Base-by-base conservation (phyloP, 192 early-diverging fungal species). In the Backusella sp. region DNA sequence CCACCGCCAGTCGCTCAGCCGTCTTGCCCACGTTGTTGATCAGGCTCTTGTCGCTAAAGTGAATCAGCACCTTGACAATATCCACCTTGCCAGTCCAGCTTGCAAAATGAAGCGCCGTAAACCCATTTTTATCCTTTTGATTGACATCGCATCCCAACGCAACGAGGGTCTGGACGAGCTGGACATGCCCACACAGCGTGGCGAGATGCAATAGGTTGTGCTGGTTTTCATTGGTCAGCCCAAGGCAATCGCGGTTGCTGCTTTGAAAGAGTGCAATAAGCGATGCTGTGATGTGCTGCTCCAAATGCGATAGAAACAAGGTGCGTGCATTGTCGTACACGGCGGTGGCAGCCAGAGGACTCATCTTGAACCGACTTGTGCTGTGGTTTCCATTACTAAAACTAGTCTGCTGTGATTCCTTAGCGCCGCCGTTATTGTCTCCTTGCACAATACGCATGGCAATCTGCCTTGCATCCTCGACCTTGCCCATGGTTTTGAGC, bases 381-480 rank as follows among this genome's bases (percentile, higher is more conserved):
- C 44, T 69, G 76, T 36, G 11, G 32, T 11, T 23, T 3, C 8
- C 32, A 28, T 3, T 32, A 32, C 28, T 44, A 19, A 26, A 19
- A 0, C 8, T 3, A 11, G 35, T 30, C 12, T 62, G 56, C 12
- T 82, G 46, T 49, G 46, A 6, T n/a, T 44, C 42, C 4, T 56
- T 56, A 11, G 37, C 37, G 7, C n/a, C n/a, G 39, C n/a, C n/a
- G 39, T 74, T 73, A 34, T 42, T 70, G 67, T 77, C 80, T 12
- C 76, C 76, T 70, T 83, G 77, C 41, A 89, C 88, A 59, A 88
- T 89, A 15, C 82, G 80, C 87, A 90, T 85, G 3, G 91, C 91
- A 62, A 91, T 86, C 62, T 90, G 79, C 30, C 90, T 77, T 32
- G 91, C 88, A 73, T 90, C 87, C 71, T 92, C 91, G 12, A 92